These are phyloP conservation scores for Claviceps pusilla DNA, from an alignment of 2,329 filamentous ascomycete genomes.

Conservation along the genomic window DNA sequence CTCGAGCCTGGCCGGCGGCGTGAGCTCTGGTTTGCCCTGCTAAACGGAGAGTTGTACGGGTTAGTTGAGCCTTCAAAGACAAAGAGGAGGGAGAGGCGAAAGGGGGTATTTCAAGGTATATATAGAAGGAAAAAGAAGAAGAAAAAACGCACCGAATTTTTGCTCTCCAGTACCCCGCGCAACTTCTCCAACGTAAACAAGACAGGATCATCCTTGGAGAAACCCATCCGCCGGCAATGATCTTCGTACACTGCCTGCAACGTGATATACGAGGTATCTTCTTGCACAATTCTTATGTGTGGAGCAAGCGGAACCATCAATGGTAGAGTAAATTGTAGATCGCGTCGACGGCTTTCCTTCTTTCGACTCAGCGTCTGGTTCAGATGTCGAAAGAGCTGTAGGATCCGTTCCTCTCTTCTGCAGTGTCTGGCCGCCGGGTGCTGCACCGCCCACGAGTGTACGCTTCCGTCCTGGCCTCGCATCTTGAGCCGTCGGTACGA, in stretches of 20 bases:
- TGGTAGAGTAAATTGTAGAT: constrained; percentile 89
- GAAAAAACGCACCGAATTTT: constrained; percentile 36
- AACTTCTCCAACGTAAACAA: constrained; percentile 93
- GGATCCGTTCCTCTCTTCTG: constrained; percentile 80
- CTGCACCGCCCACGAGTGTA: constrained; percentile 94
- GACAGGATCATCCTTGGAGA: constrained; percentile 90
- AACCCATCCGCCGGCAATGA: constrained; percentile 71
- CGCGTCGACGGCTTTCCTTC: constrained; percentile 86
- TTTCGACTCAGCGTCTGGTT: constrained; percentile 83
- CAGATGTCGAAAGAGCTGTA: constrained; percentile 94
- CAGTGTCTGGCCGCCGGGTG: constrained; percentile 88
- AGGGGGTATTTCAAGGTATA: too few relatives aligned
- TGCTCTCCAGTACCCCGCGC: constrained; percentile 56
- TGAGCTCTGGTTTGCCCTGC: constrained; percentile 55
- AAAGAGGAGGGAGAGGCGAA: too few relatives aligned
- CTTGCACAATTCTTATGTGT: constrained; percentile 87
- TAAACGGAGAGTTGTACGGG: neutral
- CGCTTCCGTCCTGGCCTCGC: constrained; percentile 87
- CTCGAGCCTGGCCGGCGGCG: constrained; percentile 62
- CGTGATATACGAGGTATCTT: constrained; percentile 86
- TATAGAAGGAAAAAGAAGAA: too few relatives aligned
- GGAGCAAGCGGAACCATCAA: constrained; percentile 91
- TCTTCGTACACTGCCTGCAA: constrained; percentile 94
- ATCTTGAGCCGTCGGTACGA: constrained; percentile 92
- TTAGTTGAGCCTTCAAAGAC: neutral